Evolutionary conservation across 2,329 filamentous ascomycete genomes (phyloP), one percentile per base, ranked within the genome.

Genomic region (Calonectria leucothoes): DNA sequence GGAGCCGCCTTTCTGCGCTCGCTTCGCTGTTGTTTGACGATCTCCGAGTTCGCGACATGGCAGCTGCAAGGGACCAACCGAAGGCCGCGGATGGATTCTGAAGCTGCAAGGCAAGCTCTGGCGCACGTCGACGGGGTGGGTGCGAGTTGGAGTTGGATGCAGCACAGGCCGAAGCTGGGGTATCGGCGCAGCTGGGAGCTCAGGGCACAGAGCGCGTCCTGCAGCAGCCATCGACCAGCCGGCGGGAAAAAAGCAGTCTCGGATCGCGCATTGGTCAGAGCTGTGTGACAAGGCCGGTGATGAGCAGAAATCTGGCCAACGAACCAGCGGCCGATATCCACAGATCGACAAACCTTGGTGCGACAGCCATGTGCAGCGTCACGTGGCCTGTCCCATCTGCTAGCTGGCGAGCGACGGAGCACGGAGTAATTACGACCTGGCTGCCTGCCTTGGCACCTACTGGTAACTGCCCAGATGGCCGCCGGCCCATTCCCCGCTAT

Each of bases 231-330:
- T 71, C 71, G 72, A 73, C 70, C 49, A 71, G 45, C 39, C 48
- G 55, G 55, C 55, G 33, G 59, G 59, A 64, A 51, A 74, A 70
- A 68, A 65, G 59, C 33, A 70, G 71, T 70, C 72, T 75, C 63
- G 39, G 74, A 65, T 71, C 75, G 72, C 66, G 71, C 66, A 79
- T 79, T 79, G 76, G 75, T 61, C 66, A 33, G 49, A 35, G 49
- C 59, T 51, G 64, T 78, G 77, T 79, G 77, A 79, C 35, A 72
- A 74, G 72, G 76, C 72, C 70, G 76, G 64, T 79, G 76, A 79
- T 59, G 61, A 71, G 71, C 69, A 67, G 55, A 65, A 65, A 68
- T 57, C 29, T 25, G 66, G 48, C 35, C 51, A 71, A 25, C 77
- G 69, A 79, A 79, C 74, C 61, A 78, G 70, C 49, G 35, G 63